Base-by-base conservation (phyloP, 257 asterid species). In the Solanum rostratum region DNA sequence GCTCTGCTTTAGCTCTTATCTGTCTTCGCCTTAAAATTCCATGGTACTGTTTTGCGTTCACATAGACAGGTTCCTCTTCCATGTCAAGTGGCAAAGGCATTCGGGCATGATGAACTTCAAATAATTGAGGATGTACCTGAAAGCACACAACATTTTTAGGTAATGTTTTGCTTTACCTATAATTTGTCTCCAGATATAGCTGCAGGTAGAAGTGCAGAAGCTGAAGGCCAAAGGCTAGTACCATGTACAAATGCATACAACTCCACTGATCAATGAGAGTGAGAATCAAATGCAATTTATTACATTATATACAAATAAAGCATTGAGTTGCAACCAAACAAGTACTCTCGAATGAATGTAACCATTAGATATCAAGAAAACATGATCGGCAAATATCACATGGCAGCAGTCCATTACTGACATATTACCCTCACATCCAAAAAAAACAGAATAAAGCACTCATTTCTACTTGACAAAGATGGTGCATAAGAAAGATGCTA, bases 31-130 rank as follows among this genome's bases (percentile, higher is more conserved):
- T 92, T 83, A 94, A 84, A 84, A 94, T 94, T 63, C 96, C 97
- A 83, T 91, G 94, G 80, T 94, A 94, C 86, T 94, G 98, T 86
- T 94, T 94, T 27, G 98, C 96, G 85, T 93, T 93, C 88, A 94
- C 97, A 76, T 88, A 94, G 46, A 94, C 96, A 65, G 98, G 98
- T 82, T 92, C 98, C 85, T 93, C 98, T 89, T 94, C 96, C 97
- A 92, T 92, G 78, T 89, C 92, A 84, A 92, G 90, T 85, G 93
- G 97, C 90, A 94, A 90, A 54, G 97, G 96, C 96, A 93, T 91
- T 89, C 97, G 91, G 63, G 90, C 87, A 65, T 91, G 93, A 85
- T 90, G 92, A 84, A 89, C 85, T 84, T 97, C 95, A 65, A 90
- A 82, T 86, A 92, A 82, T 84, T 91, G 92, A 82, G 93, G 94